Evolutionary conservation across 1,284 basidiomycete genomes (phyloP).

Genomic region (Omphalotus olearius): DNA sequence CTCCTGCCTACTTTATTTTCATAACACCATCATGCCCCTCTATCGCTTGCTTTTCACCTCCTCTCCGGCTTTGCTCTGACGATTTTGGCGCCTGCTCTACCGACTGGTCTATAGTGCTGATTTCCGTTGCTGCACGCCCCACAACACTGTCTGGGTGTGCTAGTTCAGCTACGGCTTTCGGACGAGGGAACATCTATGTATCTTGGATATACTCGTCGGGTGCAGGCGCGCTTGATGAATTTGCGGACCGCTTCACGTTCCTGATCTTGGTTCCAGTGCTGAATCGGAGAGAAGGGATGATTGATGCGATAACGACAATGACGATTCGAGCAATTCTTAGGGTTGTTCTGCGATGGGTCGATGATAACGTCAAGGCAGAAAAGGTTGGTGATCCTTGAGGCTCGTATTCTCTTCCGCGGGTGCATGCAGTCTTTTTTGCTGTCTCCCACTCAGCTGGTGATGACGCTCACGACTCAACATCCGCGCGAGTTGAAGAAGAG

Average conservation of each 20-base stretch:
- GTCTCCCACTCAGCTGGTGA: conserved; percentile 9
- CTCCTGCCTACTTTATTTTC: background rate
- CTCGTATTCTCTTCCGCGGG: background rate
- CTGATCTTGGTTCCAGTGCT: background rate
- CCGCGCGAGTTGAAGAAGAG: background rate
- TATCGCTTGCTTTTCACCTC: conserved; percentile 5
- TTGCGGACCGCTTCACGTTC: background rate
- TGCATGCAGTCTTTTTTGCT: background rate
- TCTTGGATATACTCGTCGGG: conserved; percentile 7
- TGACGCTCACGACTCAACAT: background rate
- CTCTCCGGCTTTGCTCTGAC: conserved; percentile 2
- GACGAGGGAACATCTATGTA: background rate
- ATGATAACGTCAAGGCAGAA: background rate
- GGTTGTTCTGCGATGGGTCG: background rate
- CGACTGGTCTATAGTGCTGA: conserved; percentile 1
- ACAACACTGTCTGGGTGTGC: background rate
- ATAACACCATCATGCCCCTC: conserved; percentile 4
- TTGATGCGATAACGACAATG: too few species aligned
- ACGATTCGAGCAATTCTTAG: background rate
- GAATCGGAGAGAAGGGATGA: too few species aligned
- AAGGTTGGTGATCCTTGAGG: background rate
- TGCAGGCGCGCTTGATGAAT: conserved; percentile 1
- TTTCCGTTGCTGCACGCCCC: background rate
- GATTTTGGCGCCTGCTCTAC: conserved; percentile 1
- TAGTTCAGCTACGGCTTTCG: background rate